A percentile compares a stretch with the other conserved stretches of the same genome.
phyloP scores from a whole-genome alignment of 225 moss, liverwort and hornwort genomes.

The Sphagnum contortum region DNA sequence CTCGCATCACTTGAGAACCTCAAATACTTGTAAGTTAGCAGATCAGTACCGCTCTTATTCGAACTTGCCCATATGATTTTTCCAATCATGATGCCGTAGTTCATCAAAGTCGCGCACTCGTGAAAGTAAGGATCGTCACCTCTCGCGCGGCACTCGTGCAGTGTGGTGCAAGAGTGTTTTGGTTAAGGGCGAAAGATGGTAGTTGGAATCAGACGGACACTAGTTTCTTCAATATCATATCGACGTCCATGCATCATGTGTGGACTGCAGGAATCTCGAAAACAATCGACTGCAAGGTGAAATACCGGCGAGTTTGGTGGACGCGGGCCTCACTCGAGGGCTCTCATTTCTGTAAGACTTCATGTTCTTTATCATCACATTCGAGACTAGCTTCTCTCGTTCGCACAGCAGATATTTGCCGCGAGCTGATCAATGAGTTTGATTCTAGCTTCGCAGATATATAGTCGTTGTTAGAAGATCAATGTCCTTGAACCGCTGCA shows the following conservation, averaged over 20 bases:
- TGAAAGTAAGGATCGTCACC: no score
- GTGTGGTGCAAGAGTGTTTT: no score
- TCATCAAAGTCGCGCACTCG: no score
- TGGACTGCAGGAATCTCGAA: conserved; percentile 32
- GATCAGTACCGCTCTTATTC: not conserved
- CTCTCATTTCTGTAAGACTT: conserved; percentile 34
- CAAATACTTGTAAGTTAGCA: conserved; percentile 28
- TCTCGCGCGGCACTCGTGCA: no score
- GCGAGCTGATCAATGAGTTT: not conserved
- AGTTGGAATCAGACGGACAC: no score
- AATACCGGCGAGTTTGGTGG: conserved; percentile 26
- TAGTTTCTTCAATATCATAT: no score
- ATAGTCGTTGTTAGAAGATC: not conserved
- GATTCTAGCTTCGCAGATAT: not conserved
- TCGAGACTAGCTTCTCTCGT: not conserved
- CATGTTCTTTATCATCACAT: not conserved
- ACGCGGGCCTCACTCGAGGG: conserved; percentile 16
- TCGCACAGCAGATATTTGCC: not conserved
- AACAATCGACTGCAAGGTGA: conserved; percentile 34
- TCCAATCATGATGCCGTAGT: no score
- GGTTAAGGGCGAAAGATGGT: no score
- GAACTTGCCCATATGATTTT: no score
- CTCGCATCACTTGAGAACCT: conserved; percentile 34
- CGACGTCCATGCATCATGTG: no score
- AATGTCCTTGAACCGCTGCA: conserved; percentile 3